Conservation (phyloP, 208 protist genomes). For the Spongospora subterranea region DNA sequence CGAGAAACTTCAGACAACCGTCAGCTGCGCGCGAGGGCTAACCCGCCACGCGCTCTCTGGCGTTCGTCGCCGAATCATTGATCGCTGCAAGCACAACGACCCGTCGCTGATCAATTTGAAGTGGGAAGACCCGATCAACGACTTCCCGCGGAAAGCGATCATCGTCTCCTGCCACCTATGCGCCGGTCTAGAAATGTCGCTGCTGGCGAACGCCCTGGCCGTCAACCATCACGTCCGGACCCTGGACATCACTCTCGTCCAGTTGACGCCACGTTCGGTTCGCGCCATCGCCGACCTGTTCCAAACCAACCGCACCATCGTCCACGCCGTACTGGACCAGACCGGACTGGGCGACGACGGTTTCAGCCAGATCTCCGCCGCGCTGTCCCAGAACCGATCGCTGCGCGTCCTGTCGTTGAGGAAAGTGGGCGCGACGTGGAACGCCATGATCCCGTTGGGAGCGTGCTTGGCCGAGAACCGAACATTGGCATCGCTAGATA, state of each 20-base stretch:
- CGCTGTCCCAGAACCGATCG: neutral
- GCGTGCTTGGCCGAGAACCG: neutral
- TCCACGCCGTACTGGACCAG: slow-evolving; percentile 51
- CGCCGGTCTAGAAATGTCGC: neutral
- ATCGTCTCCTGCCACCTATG: neutral
- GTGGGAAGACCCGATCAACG: neutral
- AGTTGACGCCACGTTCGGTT: neutral
- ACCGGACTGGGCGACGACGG: slow-evolving; percentile 18
- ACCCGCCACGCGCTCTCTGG: neutral
- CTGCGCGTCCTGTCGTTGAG: neutral
- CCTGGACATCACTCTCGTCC: neutral
- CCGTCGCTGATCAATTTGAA: slow-evolving; percentile 3
- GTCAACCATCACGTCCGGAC: slow-evolving; percentile 31
- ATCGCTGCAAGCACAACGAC: slow-evolving; percentile 43
- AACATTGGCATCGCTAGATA: slow-evolving; percentile 6
- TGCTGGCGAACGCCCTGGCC: slow-evolving; percentile 3
- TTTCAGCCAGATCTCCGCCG: neutral
- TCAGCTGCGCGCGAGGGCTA: neutral
- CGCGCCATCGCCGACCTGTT: neutral
- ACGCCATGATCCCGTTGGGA: neutral
- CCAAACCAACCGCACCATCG: neutral
- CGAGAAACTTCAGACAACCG: neutral
- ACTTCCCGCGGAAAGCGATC: neutral
- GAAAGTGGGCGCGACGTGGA: neutral
- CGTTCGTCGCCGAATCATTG: neutral